phyloP scores from a whole-genome alignment of 108 stramenopile genomes.

The Skeletonema marinoi region DNA sequence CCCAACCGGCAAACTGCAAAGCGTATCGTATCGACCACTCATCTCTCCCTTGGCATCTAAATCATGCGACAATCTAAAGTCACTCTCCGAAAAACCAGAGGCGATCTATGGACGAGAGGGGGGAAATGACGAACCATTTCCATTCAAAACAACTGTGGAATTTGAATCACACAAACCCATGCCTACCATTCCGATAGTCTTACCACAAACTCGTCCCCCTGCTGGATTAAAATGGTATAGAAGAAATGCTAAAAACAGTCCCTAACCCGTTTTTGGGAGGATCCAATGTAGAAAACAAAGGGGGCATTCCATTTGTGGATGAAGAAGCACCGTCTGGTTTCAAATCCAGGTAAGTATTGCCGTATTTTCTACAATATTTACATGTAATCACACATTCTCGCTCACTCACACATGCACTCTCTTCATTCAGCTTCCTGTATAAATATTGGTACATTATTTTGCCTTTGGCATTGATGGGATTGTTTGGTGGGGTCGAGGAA shows the following conservation, averaged over 20 bases:
- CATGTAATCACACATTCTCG: neutral
- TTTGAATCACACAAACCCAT: constrained; percentile 72
- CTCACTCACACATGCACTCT: neutral
- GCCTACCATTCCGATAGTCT: constrained; percentile 62
- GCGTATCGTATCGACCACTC: constrained; percentile 73
- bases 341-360: constrained; percentile 10
- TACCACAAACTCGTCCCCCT: constrained; percentile 66
- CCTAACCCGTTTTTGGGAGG: constrained; percentile 17
- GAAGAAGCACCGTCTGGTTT: constrained; percentile 36
- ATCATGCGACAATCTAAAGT: constrained; percentile 54
- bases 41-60: constrained; percentile 81
- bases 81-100: constrained; percentile 38
- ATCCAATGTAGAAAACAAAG: constrained; percentile 2
- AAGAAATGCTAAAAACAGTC: constrained; percentile 44
- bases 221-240: constrained; percentile 71
- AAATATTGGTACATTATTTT: constrained; percentile 86
- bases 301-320: constrained; percentile 24
- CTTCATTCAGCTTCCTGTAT: constrained; percentile 43
- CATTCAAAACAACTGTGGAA: constrained; percentile 63
- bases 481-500: constrained; percentile 49
- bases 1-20: constrained; percentile 53
- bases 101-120: constrained; percentile 37
- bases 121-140: constrained; percentile 37
- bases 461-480: constrained; percentile 59
- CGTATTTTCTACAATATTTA: neutral